Evolutionary conservation across 768 basidiomycete genomes (phyloP).

Genomic region (Mycena albidolilacea): DNA sequence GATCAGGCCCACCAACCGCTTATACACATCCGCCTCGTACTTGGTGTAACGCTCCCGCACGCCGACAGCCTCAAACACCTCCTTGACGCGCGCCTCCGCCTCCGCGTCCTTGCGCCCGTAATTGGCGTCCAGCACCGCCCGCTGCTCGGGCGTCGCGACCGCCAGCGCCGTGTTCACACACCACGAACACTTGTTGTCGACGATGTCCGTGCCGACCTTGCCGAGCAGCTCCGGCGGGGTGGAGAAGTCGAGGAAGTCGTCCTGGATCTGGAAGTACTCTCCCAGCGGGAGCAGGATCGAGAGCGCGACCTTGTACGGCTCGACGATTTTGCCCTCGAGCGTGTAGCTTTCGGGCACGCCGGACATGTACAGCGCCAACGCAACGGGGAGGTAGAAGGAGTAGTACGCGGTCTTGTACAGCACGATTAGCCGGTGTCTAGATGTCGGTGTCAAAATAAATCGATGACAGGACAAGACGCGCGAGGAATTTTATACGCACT

Average conservation of each 20-base stretch:
- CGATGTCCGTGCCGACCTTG: conserved; percentile 97
- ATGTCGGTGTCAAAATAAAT: background rate
- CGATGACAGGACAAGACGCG: background rate
- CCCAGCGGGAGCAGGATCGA: conserved; percentile 92
- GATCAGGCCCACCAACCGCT: conserved; percentile 77
- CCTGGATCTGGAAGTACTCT: conserved; percentile 99
- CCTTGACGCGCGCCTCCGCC: conserved; percentile 69
- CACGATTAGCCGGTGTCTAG: conserved; percentile 92
- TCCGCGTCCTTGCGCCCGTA: conserved; percentile 66
- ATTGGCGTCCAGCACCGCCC: conserved; percentile 68
- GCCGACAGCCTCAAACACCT: conserved; percentile 79
- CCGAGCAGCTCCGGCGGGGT: conserved; percentile 93
- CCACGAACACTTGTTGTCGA: conserved; percentile 99
- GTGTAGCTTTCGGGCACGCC: conserved; percentile 69
- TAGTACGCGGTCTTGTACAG: conserved; percentile 98
- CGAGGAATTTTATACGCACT: conserved; percentile 59
- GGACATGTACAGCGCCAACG: conserved; percentile 89
- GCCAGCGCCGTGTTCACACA: conserved; percentile 90
- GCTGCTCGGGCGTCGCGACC: conserved; percentile 68
- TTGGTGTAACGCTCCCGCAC: conserved; percentile 75
- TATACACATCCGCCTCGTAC: conserved; percentile 87
- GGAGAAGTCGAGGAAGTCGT: conserved; percentile 96
- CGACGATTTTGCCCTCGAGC: conserved; percentile 47
- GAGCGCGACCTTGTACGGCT: conserved; percentile 80
- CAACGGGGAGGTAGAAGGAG: conserved; percentile 98